Evolutionary conservation across 169 alveolate species (phyloP), one percentile per base, ranked within the genome.

Genomic region (Eimeria acervulina): DNA sequence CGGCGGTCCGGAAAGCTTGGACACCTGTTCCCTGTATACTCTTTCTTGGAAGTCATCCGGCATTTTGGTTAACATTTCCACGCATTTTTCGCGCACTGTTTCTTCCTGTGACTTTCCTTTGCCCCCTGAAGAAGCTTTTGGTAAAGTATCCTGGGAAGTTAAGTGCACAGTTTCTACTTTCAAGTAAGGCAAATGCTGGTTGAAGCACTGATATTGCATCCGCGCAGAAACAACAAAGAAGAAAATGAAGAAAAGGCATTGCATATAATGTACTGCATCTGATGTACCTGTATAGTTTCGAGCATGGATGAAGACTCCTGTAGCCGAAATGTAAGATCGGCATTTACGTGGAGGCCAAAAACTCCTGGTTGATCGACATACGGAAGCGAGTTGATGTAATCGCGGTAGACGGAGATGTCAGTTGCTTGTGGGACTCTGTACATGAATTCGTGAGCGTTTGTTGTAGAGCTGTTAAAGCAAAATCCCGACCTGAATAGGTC

Each of bases 41-140:
- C 96, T 97, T 95, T 98, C 99, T 61, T 96, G 97, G 95, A 97
- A 98, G 97, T 98, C 99, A 44, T 97, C 98, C 38, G 99, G 99
- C 96, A 98, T 98, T 80, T 96, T 96, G 93, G 97, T 96, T 44
- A 99, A 97, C 93, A 98, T 95, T 31, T 98, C 99, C 59, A 96
- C 97, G 94, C 98, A 99, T 87, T 98, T 98, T 61, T 99, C 99
- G 94, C 97, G 97, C 87, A 99, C 99, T 90, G 98, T 98, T 26
- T 99, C 99, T 97, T 98, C 99, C 97, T 98, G 97, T 42, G 99
- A 97, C 96, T 98, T 98, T 33, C 99, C 99, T 23, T 99, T 98
- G 47, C 99, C 99, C 68, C 98, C 98, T 40, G 98, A 98, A 47
- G 98, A 98, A 72, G 99, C 99, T 97, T 99, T 98, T 36, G 99